Evolutionary conservation across 2,329 filamentous ascomycete species (phyloP).

Genomic region (Sporothrix inflata): DNA sequence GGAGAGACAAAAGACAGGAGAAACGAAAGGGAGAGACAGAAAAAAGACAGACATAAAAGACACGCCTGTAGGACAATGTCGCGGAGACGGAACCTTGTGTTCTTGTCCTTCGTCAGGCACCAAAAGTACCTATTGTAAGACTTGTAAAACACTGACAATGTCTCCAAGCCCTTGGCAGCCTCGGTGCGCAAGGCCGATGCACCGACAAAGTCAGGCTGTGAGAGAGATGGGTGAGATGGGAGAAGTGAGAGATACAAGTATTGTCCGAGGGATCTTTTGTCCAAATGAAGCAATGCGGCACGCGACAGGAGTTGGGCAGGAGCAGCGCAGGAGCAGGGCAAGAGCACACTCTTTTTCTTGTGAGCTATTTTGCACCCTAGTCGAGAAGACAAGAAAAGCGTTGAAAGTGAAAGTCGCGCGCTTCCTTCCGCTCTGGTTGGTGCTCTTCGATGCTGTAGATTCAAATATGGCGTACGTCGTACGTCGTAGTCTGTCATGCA

Average conservation of each 20-base stretch:
- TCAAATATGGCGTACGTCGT: background rate
- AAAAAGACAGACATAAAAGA: background rate
- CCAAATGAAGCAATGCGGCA: constrained; percentile 3
- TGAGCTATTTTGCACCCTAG: constrained; percentile 3
- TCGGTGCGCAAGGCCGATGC: background rate
- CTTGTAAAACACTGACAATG: too few species aligned
- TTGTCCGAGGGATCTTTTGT: constrained; percentile 1
- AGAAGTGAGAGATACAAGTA: background rate
- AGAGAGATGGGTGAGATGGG: background rate
- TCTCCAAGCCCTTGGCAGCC: background rate
- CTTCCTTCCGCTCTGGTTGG: background rate
- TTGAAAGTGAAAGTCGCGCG: background rate
- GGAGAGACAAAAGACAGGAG: background rate
- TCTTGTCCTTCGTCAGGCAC: constrained; percentile 2
- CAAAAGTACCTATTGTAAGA: too few species aligned
- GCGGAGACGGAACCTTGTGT: constrained; percentile 6
- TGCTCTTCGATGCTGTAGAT: background rate
- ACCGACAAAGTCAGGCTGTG: background rate
- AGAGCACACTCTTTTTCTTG: too few species aligned
- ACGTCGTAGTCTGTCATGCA: background rate
- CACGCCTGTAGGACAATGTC: background rate
- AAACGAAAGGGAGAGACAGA: too few species aligned
- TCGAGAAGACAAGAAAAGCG: background rate
- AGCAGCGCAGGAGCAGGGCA: background rate
- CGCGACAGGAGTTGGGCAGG: background rate